A percentile compares a stretch with the other conserved stretches of the same genome.
Evolutionary conservation across 768 basidiomycete species (phyloP).

Genomic region (Jaapia argillacea): DNA sequence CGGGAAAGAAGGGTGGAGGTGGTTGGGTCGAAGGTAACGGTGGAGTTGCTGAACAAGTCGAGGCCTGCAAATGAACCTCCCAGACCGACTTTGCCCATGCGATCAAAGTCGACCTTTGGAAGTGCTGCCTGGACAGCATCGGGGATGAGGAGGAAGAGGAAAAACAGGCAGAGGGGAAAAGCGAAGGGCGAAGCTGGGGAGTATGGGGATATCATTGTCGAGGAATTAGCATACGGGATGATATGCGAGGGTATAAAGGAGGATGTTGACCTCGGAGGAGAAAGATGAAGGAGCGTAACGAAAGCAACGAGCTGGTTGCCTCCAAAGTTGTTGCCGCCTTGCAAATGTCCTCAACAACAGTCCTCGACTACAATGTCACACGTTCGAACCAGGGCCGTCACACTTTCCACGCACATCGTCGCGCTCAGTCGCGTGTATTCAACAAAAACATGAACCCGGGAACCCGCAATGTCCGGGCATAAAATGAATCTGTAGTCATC

Average conservation of each 20-base stretch:
- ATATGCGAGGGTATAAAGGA: neutral
- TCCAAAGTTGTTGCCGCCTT: too few relatives aligned
- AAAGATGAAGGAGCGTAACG: constrained; percentile 13
- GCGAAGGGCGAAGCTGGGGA: constrained; percentile 4
- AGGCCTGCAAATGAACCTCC: constrained; percentile 86
- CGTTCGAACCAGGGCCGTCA: neutral
- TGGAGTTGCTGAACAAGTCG: constrained; percentile 55
- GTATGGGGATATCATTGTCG: constrained; percentile 5
- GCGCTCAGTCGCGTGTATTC: too few relatives aligned
- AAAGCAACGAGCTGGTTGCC: constrained; percentile 1
- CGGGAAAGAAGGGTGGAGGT: constrained; percentile 65
- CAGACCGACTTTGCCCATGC: constrained; percentile 88
- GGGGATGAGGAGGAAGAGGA: constrained; percentile 7
- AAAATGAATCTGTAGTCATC: too few relatives aligned
- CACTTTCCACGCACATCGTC: too few relatives aligned
- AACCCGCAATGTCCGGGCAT: too few relatives aligned
- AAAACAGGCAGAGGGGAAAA: constrained; percentile 17
- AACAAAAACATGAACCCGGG: too few relatives aligned
- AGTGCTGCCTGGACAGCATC: constrained; percentile 25
- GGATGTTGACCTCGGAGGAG: constrained; percentile 4
- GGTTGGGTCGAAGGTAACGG: constrained; percentile 56
- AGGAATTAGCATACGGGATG: neutral
- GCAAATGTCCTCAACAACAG: too few relatives aligned
- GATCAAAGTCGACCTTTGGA: constrained; percentile 57
- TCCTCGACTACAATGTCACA: too few relatives aligned